Base-by-base conservation (phyloP, 768 basidiomycete species). In the Suillus alpinus region DNA sequence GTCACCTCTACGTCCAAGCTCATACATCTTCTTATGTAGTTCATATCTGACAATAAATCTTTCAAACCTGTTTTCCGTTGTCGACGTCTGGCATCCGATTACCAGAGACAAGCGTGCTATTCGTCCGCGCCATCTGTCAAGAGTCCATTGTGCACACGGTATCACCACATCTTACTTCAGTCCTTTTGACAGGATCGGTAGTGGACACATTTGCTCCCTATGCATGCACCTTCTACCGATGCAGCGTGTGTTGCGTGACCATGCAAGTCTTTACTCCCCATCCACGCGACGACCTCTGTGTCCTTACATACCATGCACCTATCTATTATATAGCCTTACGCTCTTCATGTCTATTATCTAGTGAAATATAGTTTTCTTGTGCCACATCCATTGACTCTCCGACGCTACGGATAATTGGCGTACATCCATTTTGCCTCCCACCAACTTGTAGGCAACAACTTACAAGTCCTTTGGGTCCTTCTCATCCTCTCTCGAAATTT, bases 341-440 rank as follows among this genome's bases (percentile, higher is more conserved):
- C 60, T 63, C 60, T 50, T 67, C 66, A 56, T 73, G 70, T 75
- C 70, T 59, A 59, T 51, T 75, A 73, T 64, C 70, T 74, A 71
- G 65, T 59, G 65, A 74, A 75, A 74, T 74, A 74, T 63, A 74
- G 66, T 74, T 72, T 74, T 69, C 67, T 74, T 73, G 73, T 73
- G 76, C 73, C 75, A 77, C 74, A 75, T 71, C 71, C 77, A 74
- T 83, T 83, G 79, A 82, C 81, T 82, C 81, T 82, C 82, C 81
- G 81, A 82, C 81, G 68, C 67, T 70, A 67, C 68, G 67, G 74
- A 73, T 71, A 75, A 66, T 68, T 71, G 68, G 64, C 53, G 40
- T 67, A 58, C 52, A 62, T 60, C 53, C 57, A 64, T 50, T 64
- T 59, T 61, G 52, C 60, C 62, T 60, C 57, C 62, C 64, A 72